These are phyloP conservation scores for Phialemoniopsis sp. DNA, from an alignment of 2,329 filamentous ascomycete genomes.

Conservation along the genomic window DNA sequence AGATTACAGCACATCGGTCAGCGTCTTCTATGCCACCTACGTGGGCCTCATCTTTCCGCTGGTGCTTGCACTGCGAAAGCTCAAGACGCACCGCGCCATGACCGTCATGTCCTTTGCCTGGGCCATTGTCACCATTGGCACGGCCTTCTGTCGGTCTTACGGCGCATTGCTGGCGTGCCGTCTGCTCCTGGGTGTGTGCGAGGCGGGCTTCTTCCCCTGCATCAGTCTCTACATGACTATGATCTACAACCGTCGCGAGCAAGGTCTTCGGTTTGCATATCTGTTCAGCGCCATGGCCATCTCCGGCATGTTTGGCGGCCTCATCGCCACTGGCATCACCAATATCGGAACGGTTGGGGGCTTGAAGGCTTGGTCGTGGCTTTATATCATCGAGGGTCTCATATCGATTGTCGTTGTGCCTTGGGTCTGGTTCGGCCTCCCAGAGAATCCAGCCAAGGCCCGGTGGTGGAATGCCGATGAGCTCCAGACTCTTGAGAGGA, in stretches of 20 bases:
- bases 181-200: constrained; percentile 52
- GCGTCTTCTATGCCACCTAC: too few species aligned
- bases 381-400: constrained; percentile 9
- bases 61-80: too few species aligned
- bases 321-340: constrained; percentile 4
- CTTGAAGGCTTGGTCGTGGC: constrained; percentile 6
- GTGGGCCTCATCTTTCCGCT: too few species aligned
- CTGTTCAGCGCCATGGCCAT: constrained; percentile 5
- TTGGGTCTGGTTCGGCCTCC: constrained; percentile 1
- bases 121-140: constrained; percentile 52
- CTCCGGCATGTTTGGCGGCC: constrained; percentile 6
- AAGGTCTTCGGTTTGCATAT: constrained; percentile 3
- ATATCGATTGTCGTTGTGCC: constrained; percentile 3
- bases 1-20: constrained; percentile 8
- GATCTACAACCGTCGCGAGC: constrained; percentile 7
- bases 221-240: constrained; percentile 41
- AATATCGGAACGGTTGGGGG: constrained; percentile 2
- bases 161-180: constrained; percentile 51
- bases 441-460: constrained; percentile 4
- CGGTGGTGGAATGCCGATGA: too few species aligned
- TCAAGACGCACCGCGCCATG: too few species aligned
- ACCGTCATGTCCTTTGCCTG: constrained; percentile 25
- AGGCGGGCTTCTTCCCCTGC: constrained; percentile 58
- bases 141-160: constrained; percentile 52
- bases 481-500: constrained; percentile 6